Evolutionary conservation across 2,329 filamentous ascomycete species (phyloP).

Genomic region (Apiospora hydei): DNA sequence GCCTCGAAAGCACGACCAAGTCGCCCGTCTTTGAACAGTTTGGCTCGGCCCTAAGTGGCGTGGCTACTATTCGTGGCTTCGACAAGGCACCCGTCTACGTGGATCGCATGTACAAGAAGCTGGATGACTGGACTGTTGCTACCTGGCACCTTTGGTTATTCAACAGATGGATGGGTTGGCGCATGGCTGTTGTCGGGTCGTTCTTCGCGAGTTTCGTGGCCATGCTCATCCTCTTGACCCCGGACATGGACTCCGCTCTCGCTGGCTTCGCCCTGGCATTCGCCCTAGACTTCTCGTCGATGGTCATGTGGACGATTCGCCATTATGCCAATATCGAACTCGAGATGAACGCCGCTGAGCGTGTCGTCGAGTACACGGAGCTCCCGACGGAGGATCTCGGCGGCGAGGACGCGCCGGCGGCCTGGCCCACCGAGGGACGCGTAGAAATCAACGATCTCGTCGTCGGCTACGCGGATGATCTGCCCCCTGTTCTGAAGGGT

Average conservation of each 20-base stretch:
- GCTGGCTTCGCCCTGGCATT: constrained; percentile 81
- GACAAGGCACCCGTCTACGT: constrained; percentile 72
- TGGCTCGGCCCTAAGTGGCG: constrained; percentile 73
- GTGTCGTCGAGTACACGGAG: constrained; percentile 77
- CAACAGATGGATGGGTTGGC: constrained; percentile 79
- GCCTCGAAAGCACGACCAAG: constrained; percentile 78
- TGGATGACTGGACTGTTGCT: constrained; percentile 72
- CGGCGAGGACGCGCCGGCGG: constrained; percentile 68
- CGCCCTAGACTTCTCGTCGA: constrained; percentile 70
- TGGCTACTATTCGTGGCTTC: constrained; percentile 79
- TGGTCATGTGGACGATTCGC: constrained; percentile 67
- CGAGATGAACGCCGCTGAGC: constrained; percentile 80
- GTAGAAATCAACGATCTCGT: constrained; percentile 78
- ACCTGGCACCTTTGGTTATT: constrained; percentile 75
- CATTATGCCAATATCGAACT: constrained; percentile 76
- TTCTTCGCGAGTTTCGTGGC: constrained; percentile 72
- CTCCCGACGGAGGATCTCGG: constrained; percentile 71
- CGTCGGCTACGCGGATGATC: constrained; percentile 73
- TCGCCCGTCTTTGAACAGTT: constrained; percentile 85
- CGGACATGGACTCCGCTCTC: constrained; percentile 70
- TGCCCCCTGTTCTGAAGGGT: constrained; percentile 74
- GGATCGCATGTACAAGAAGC: constrained; percentile 71
- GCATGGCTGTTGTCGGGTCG: constrained; percentile 74
- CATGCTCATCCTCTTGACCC: constrained; percentile 66
- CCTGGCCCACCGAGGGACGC: constrained; percentile 77